phyloP scores from a whole-genome alignment of 2,329 filamentous ascomycete genomes.

The Colletotrichum lentis region DNA sequence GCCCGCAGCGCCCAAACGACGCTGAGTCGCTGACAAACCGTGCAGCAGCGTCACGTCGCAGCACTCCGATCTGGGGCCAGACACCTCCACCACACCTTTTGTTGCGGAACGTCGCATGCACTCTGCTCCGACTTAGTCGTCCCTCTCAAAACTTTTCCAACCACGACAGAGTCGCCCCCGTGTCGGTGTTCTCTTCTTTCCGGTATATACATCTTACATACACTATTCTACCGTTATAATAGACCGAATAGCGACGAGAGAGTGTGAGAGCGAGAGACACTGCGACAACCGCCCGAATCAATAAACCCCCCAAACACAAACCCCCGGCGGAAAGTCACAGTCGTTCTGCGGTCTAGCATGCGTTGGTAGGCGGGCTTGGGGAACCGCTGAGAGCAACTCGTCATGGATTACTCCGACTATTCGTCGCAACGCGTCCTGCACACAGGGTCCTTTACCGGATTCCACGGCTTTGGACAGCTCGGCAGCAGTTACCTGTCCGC shows the following conservation, averaged over 20 bases:
- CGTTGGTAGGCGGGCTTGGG: constrained; percentile 33
- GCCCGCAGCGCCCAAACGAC: background rate
- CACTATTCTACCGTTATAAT: background rate
- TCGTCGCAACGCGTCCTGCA: constrained; percentile 59
- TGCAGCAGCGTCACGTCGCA: constrained; percentile 26
- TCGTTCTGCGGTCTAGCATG: constrained; percentile 33
- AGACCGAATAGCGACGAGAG: background rate
- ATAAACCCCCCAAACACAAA: background rate
- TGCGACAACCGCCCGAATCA: no score
- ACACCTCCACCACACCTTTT: constrained; percentile 26
- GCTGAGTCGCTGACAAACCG: constrained; percentile 33
- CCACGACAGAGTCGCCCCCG: constrained; percentile 5
- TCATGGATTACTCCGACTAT: constrained; percentile 36
- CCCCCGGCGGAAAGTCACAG: background rate
- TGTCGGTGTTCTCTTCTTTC: constrained; percentile 6
- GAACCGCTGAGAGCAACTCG: constrained; percentile 25
- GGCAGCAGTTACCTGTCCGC: constrained; percentile 68
- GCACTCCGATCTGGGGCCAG: constrained; percentile 10
- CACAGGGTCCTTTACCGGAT: constrained; percentile 70
- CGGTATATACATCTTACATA: background rate
- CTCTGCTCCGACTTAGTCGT: constrained; percentile 28
- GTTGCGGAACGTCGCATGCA: constrained; percentile 30
- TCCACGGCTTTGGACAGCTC: constrained; percentile 59
- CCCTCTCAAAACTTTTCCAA: constrained; percentile 23
- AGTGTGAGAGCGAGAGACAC: background rate